Evolutionary conservation across 1,284 basidiomycete species (phyloP).

Genomic region (Hymenochaete sp.): DNA sequence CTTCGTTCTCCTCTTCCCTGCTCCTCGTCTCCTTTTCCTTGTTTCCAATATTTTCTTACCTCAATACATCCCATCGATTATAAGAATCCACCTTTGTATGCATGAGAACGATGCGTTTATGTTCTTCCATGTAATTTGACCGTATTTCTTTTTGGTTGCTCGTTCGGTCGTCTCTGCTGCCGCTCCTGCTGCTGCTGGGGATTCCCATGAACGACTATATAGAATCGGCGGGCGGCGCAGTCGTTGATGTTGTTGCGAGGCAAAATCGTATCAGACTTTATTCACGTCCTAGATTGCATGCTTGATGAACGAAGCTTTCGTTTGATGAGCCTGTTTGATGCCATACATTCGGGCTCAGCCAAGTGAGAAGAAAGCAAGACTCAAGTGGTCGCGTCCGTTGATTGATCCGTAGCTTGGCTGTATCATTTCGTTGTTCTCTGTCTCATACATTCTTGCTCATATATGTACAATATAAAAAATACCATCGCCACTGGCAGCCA

Average conservation of each 20-base stretch:
- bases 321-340: background rate
- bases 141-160: background rate
- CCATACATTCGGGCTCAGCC: conserved; percentile 46
- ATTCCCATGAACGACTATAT: too few species aligned
- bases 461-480: background rate
- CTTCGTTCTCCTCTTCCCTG: background rate
- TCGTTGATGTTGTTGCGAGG: too few species aligned
- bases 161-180: too few species aligned
- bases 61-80: too few species aligned
- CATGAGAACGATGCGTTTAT: conserved; percentile 9
- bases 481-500: background rate
- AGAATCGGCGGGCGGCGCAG: too few species aligned
- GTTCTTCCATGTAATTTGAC: conserved; percentile 13
- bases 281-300: too few species aligned
- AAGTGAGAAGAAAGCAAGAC: too few species aligned
- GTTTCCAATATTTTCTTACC: too few species aligned
- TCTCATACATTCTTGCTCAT: background rate
- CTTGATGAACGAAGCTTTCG: too few species aligned
- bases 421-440: background rate
- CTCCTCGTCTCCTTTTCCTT: too few species aligned
- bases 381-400: conserved; percentile 75
- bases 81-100: conserved; percentile 14
- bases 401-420: conserved; percentile 43
- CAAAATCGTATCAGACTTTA: too few species aligned
- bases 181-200: too few species aligned